Percentiles rank a stretch among this genome's conserved stretches.
Conservation (phyloP, 176 grass and related monocot genomes). For the Guadua angustifolia region DNA sequence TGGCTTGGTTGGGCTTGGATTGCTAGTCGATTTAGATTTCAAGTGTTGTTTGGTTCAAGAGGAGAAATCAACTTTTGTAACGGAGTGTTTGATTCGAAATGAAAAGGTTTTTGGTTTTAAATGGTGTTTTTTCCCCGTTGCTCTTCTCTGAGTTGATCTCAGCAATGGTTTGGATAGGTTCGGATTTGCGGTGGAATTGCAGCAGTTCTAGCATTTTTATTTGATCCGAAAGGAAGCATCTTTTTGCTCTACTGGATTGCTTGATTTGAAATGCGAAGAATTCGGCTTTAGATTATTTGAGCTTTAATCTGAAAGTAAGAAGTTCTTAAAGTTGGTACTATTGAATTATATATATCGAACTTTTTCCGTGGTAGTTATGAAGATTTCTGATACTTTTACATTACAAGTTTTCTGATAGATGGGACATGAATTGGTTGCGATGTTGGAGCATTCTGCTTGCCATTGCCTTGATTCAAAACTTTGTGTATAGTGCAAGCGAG, state of each 20-base stretch:
- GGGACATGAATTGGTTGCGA: constrained; percentile 6
- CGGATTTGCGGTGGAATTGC: background rate
- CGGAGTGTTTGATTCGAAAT: constrained; percentile 25
- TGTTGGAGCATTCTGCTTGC: constrained; percentile 1
- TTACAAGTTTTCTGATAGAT: background rate
- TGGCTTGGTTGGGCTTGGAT: constrained; percentile 39
- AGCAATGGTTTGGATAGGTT: constrained; percentile 26
- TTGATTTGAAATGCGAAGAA: constrained; percentile 34
- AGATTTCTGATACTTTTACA: constrained; percentile 10
- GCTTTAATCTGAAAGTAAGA: constrained; percentile 25
- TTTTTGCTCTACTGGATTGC: background rate
- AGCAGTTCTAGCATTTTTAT: constrained; percentile 24
- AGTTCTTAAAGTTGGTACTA: constrained; percentile 32
- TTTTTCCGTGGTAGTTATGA: background rate
- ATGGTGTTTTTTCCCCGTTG: background rate
- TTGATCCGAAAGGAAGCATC: background rate
- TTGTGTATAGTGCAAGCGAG: constrained; percentile 36
- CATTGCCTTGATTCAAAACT: constrained; percentile 34
- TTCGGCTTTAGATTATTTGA: constrained; percentile 1
- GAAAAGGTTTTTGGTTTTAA: constrained; percentile 28
- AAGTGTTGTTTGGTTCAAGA: background rate
- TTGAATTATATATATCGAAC: background rate
- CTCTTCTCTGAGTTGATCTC: background rate
- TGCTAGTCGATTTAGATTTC: constrained; percentile 37
- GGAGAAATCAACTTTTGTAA: background rate